Base-by-base conservation (phyloP, 768 basidiomycete genomes). In the Suillus americanus region DNA sequence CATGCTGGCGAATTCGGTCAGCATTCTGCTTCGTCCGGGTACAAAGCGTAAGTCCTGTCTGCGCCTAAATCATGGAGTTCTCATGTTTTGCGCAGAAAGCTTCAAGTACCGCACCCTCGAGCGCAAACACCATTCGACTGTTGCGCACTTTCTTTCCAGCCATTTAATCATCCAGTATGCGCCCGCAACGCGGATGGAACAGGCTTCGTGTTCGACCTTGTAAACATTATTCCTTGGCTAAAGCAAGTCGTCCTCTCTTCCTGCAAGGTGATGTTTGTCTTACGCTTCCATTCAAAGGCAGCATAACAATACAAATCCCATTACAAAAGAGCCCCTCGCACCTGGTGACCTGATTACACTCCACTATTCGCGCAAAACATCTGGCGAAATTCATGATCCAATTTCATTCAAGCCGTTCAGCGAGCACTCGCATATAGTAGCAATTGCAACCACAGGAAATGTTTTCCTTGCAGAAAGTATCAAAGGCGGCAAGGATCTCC, bases 321-420 rank as follows among this genome's bases (percentile, higher is more conserved):
- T 90, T 30, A 93, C 92, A 2, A 87, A 91, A 72, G 86, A 87
- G 61, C 81, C 88, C 6, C 79, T 93, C n/a, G 73, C 78, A 3
- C 90, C 92, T 0, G 81, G 86, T 8, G 89, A 92, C 65, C 84
- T 95, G 62, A 90, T 94, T 54, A 84, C 85, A n/a, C 82, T 94
- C 37, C 83, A 92, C 72, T 95, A 94, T 71, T 86, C 89, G 1
- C 84, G 94, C 66, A 96, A 96, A 75, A 80, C 91, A 3, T 87
- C 94, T 30, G 91, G 91, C 45, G 91, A 95, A 75, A 86, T 93
- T 14, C 90, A 97, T 74, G 97, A 99, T 75, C 97, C 97, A 0
- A 95, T 99, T 51, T 94, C 95, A 3, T 99, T 97, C 86, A 99
- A 98, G 75, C 91, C 93, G 2, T 97, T 99, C 83, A 95, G 85